Evolutionary conservation across 2,329 filamentous ascomycete genomes (phyloP), one percentile per base, ranked within the genome.

Genomic region (Exophiala bonariae): DNA sequence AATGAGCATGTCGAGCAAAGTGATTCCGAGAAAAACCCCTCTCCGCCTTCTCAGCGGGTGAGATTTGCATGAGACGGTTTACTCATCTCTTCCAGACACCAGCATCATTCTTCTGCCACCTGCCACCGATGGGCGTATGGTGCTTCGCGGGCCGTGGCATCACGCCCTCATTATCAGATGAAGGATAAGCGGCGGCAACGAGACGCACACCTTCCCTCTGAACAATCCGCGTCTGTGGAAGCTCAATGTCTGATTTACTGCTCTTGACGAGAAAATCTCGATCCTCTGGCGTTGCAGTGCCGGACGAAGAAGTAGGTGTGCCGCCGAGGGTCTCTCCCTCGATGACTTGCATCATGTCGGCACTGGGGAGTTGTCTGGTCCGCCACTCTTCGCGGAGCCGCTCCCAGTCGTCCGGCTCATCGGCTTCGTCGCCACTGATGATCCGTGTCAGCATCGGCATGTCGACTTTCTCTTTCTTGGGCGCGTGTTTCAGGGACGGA

Each of bases 1-100:
- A n/a, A n/a, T n/a, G n/a, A n/a, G n/a, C n/a, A n/a, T n/a, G n/a
- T n/a, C n/a, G n/a, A n/a, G n/a, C n/a, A n/a, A n/a, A n/a, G n/a
- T n/a, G n/a, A n/a, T n/a, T n/a, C n/a, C n/a, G n/a, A n/a, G n/a
- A n/a, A n/a, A n/a, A n/a, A n/a, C n/a, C n/a, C n/a, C n/a, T n/a
- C n/a, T n/a, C n/a, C n/a, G n/a, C n/a, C n/a, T n/a, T n/a, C n/a
- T n/a, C n/a, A n/a, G n/a, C n/a, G n/a, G n/a, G n/a, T n/a, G n/a
- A n/a, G n/a, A n/a, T n/a, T n/a, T n/a, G n/a, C n/a, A n/a, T n/a
- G n/a, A n/a, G n/a, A n/a, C n/a, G n/a, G n/a, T n/a, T n/a, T n/a
- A n/a, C 44, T 50, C 46, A 54, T 46, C 48, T 50, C 44, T 54
- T 54, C 51, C 51, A 54, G 23, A 54, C 48, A 13, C 51, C 51